phyloP scores from a whole-genome alignment of 345 rosid species.

The Camelina laxa region DNA sequence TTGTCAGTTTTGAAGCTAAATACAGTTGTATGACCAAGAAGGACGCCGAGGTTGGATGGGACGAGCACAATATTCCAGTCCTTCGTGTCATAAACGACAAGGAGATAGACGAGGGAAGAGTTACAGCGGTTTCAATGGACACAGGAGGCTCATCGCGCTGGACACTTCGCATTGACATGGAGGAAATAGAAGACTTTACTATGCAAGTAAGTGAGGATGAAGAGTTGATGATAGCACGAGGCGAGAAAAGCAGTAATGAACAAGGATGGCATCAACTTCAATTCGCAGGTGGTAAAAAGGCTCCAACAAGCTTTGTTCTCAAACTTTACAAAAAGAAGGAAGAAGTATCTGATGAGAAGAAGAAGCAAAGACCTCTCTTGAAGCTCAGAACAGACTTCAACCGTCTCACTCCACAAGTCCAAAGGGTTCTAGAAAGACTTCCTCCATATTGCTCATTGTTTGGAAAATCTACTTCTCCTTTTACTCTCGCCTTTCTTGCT shows the following conservation, averaged over 20 bases:
- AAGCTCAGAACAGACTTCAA: conserved; percentile 83
- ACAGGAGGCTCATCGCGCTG: conserved; percentile 79
- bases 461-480: conserved; percentile 87
- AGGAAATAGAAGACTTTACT: conserved; percentile 73
- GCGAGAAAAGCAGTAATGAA: conserved; percentile 51
- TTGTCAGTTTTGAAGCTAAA: conserved; percentile 68
- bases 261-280: conserved; percentile 90
- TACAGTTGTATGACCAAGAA: conserved; percentile 76
- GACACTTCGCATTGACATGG: conserved; percentile 78
- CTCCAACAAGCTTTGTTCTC: conserved; percentile 64
- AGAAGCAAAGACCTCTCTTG: conserved; percentile 52
- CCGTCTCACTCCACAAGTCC: conserved; percentile 61
- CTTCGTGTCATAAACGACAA: conserved; percentile 55
- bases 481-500: conserved; percentile 63
- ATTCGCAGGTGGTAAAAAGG: conserved; percentile 77
- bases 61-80: conserved; percentile 61
- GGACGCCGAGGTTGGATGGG: conserved; percentile 72
- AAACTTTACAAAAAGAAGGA: conserved; percentile 53
- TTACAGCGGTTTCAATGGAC: conserved; percentile 59
- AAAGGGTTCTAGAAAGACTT: conserved; percentile 58
- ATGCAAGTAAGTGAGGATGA: conserved; percentile 54
- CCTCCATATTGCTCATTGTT: conserved; percentile 82
- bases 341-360: conserved; percentile 25
- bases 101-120: conserved; percentile 46
- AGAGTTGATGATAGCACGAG: conserved; percentile 62